Percentiles rank a stretch among this genome's conserved stretches.
Conservation (phyloP, 495 filamentous ascomycete species). For the Tuber borchii region DNA sequence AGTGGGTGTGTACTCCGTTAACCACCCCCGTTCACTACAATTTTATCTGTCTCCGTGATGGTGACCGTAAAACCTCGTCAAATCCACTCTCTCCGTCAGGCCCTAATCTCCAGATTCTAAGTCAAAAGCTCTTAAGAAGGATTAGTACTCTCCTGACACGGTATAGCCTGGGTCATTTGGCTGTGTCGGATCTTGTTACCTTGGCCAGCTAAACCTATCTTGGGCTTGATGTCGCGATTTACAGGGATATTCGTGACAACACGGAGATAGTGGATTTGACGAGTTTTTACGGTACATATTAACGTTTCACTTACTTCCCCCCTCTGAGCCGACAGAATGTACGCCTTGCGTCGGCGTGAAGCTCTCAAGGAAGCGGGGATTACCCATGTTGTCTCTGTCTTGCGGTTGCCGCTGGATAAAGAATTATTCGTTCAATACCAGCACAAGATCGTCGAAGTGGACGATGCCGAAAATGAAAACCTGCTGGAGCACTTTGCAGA, state of each 20-base stretch:
- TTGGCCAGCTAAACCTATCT: no score
- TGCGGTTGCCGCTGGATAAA: slow-evolving; percentile 55
- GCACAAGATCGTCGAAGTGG: slow-evolving; percentile 72
- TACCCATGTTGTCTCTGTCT: slow-evolving; percentile 84
- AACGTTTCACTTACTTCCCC: slow-evolving; percentile 19
- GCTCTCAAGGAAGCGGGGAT: slow-evolving; percentile 65
- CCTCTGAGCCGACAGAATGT: slow-evolving; percentile 52
- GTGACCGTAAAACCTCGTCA: no score
- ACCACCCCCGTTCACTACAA: slow-evolving; percentile 2
- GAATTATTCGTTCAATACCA: slow-evolving; percentile 53
- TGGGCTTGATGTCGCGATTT: no score
- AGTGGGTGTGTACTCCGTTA: slow-evolving; percentile 24
- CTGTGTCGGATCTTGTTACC: no score
- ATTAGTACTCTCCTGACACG: no score
- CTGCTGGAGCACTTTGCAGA: slow-evolving; percentile 70
- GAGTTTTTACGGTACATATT: no score
- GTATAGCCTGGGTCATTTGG: no score
- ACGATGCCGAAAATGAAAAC: slow-evolving; percentile 83
- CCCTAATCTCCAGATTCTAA: no score
- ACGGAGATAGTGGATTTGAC: no score
- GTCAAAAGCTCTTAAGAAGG: no score
- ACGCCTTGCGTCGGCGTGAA: slow-evolving; percentile 62
- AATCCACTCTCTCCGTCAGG: no score
- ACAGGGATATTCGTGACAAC: no score
- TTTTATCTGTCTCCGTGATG: slow-evolving; percentile 12